Conservation (phyloP, 306 rosid species). For the Vigna trinervia region DNA sequence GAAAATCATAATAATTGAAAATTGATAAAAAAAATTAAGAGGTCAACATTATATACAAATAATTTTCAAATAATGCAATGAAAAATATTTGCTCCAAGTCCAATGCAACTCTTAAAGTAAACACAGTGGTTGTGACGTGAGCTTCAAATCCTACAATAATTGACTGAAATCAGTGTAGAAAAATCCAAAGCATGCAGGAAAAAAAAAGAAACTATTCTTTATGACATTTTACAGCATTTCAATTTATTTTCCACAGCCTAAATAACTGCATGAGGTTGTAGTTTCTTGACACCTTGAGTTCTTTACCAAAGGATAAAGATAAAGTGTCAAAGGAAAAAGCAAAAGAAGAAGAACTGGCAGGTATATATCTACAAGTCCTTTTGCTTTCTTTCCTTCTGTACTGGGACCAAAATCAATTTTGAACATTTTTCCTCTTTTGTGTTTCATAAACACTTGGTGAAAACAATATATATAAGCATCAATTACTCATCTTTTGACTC, state of each 20-base stretch:
- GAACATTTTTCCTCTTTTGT: conserved; percentile 31
- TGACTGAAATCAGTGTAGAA: conserved; percentile 3
- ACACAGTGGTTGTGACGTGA: conserved; percentile 3
- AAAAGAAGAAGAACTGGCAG: conserved; percentile 35
- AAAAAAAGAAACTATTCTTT: background rate
- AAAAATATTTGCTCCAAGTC: background rate
- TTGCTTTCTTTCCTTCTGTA: conserved; percentile 44
- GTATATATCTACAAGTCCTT: conserved; percentile 37
- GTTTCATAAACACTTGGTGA: conserved; percentile 2
- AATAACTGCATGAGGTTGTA: background rate
- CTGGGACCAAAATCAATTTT: conserved; percentile 43
- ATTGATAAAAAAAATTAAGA: too few species aligned
- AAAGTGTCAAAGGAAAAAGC: conserved; percentile 42
- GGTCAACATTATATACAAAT: too few species aligned
- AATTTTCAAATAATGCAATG: conserved; percentile 12
- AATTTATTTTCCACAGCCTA: background rate
- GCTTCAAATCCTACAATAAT: conserved; percentile 26
- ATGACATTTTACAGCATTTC: background rate
- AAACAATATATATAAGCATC: conserved; percentile 27
- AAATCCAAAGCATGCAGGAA: background rate
- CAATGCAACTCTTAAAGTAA: background rate
- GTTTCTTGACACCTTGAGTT: conserved; percentile 32
- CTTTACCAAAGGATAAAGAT: conserved; percentile 51
- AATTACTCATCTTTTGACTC: conserved; percentile 39
- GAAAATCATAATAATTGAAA: too few species aligned